Evolutionary conservation across 345 rosid genomes (phyloP).

Genomic region (Leavenworthia alabamica): DNA sequence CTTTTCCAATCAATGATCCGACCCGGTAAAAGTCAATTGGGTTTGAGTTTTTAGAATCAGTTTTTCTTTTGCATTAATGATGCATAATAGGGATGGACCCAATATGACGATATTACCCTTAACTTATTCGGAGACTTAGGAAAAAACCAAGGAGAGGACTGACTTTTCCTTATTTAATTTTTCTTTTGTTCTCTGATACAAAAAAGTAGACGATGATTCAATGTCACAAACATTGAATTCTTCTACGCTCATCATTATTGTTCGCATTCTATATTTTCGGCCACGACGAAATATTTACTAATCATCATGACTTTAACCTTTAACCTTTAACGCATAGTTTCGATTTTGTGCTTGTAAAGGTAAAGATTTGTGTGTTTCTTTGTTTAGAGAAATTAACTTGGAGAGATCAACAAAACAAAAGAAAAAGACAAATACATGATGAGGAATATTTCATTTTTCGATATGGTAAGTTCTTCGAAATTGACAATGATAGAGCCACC

Average conservation of each 20-base stretch:
- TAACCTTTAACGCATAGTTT: neutral
- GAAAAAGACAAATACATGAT: neutral
- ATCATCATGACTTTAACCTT: slow-evolving; percentile 10
- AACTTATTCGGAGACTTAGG: neutral
- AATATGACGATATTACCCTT: slow-evolving; percentile 21
- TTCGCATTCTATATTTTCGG: slow-evolving; percentile 1
- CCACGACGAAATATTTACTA: neutral
- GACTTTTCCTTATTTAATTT: too few species aligned
- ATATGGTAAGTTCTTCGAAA: slow-evolving; percentile 9
- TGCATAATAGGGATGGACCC: slow-evolving; percentile 12
- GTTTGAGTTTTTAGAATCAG: slow-evolving; percentile 28
- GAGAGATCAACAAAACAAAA: slow-evolving; percentile 17
- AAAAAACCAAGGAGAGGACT: slow-evolving; percentile 17
- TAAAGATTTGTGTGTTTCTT: slow-evolving; percentile 12
- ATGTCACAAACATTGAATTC: neutral
- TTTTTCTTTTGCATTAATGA: too few species aligned
- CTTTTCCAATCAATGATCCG: slow-evolving; percentile 22
- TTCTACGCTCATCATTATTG: slow-evolving; percentile 23
- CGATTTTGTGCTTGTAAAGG: slow-evolving; percentile 22
- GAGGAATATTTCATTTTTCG: neutral
- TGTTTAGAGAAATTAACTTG: slow-evolving; percentile 15
- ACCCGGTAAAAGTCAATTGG: slow-evolving; percentile 27
- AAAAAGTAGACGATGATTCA: neutral
- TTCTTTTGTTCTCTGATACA: too few species aligned
- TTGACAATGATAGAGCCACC: slow-evolving; percentile 22